Evolutionary conservation across 306 rosid genomes (phyloP).

Genomic region (Argentina anserina): DNA sequence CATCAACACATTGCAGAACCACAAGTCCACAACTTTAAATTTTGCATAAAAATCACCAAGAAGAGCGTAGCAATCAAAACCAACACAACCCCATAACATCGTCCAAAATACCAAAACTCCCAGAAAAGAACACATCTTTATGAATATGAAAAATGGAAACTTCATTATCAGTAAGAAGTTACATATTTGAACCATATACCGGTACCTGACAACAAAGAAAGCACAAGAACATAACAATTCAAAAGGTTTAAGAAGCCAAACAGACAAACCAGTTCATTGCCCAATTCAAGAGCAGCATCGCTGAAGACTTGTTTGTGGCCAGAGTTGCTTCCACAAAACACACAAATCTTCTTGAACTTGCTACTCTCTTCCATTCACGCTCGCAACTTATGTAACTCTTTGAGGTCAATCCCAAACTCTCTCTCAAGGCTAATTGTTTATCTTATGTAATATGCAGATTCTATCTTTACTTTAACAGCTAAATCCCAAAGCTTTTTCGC

Average conservation of each 20-base stretch:
- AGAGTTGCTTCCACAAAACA: slow-evolving; percentile 93
- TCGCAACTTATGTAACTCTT: slow-evolving; percentile 21
- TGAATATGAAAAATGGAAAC: not conserved
- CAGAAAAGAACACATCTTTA: slow-evolving; percentile 11
- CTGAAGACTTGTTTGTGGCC: slow-evolving; percentile 76
- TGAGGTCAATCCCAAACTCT: slow-evolving; percentile 33
- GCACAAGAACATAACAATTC: slow-evolving; percentile 11
- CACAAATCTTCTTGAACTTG: slow-evolving; percentile 78
- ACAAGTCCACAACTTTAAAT: not conserved
- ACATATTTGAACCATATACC: slow-evolving; percentile 13
- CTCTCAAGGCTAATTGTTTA: slow-evolving; percentile 14
- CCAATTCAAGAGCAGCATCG: slow-evolving; percentile 79
- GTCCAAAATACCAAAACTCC: slow-evolving; percentile 13
- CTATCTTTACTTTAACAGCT: slow-evolving; percentile 17
- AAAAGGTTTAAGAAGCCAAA: not conserved
- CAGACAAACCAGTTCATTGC: slow-evolving; percentile 70
- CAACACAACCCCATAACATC: not conserved
- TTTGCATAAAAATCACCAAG: not conserved
- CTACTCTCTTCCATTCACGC: slow-evolving; percentile 70
- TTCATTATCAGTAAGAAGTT: not conserved
- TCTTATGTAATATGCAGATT: slow-evolving; percentile 23
- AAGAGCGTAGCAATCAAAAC: slow-evolving; percentile 1
- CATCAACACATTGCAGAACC: not conserved
- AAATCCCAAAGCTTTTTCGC: slow-evolving; percentile 15
- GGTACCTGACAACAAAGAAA: not conserved